Base-by-base conservation (phyloP, 108 stramenopile genomes). In the Cyclotella choctawhatcheeana region DNA sequence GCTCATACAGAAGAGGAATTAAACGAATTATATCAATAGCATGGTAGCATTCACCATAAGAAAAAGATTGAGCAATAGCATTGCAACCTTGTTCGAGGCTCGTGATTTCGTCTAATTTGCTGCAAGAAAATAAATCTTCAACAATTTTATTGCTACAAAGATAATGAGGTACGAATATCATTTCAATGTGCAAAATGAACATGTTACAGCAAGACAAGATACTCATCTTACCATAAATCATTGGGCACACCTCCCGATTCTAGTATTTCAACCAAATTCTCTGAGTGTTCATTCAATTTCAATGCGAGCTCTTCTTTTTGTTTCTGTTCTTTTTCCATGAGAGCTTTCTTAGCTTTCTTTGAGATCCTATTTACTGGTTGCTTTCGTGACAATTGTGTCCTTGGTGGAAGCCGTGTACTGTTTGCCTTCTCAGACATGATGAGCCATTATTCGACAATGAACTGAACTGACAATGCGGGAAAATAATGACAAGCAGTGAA, bases 221-320 rank as follows among this genome's bases (percentile, higher is more conserved):
- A 58, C 14, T 13, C n/a, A 5, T 60, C 59, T 35, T 20, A 60
- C 59, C 59, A 30, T 2, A 37, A 48, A n/a, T 59, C 58, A 35
- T 61, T 48, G 21, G 69, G 69, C 8, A 77, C 76, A 45, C 67
- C 67, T 5, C 76, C 76, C 18, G 32, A 54, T 6, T 44, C 34
- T 25, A 77, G 76, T 21, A 22, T 16, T n/a, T 62, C 29, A 18
- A 64, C 32, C 20, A 77, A 50, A 0, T 24, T 30, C 33, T 62
- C 59, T 21, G 37, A 24, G 27, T 34, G 40, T 12, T 30, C 45
- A 8, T 31, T 47, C 44, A 69, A 25, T 43, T 53, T 52, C 44
- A 5, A 17, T 1, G 17, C 2, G 5, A 64, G 44, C 16, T 27
- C 63, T 44, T 68, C 67, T 40, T 54, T 69, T 4, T 69, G n/a